Conservation (phyloP, 2,329 filamentous ascomycete genomes). For the Amauroascus niger region DNA sequence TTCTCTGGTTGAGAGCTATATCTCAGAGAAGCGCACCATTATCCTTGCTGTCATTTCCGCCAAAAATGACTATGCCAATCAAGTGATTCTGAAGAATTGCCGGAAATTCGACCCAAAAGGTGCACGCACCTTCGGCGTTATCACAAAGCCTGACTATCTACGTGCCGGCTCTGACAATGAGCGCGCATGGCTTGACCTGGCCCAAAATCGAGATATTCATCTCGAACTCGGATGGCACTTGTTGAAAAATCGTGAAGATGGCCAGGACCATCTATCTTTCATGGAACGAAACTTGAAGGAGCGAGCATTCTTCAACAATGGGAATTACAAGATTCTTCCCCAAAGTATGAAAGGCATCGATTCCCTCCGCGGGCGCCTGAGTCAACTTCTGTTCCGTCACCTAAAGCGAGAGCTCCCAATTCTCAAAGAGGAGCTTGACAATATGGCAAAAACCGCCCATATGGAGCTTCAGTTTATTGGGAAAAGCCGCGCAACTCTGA, state of each 20-base stretch:
- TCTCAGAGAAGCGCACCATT: slow-evolving; percentile 47
- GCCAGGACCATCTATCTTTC: slow-evolving; percentile 1
- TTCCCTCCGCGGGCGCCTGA: slow-evolving; percentile 1
- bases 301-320: slow-evolving; percentile 2
- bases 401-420: slow-evolving; percentile 21
- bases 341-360: slow-evolving; percentile 3
- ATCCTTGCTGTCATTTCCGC: slow-evolving; percentile 48
- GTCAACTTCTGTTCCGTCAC: slow-evolving; percentile 20
- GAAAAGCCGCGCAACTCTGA: slow-evolving; percentile 13
- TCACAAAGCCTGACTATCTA: slow-evolving; percentile 28
- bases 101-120: slow-evolving; percentile 21
- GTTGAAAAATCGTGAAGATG: slow-evolving; percentile 17
- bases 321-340: slow-evolving; percentile 3
- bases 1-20: slow-evolving; percentile 36
- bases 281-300: slow-evolving; percentile 7
- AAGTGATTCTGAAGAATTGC: slow-evolving; percentile 43
- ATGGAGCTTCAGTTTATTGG: slow-evolving; percentile 35
- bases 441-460: not conserved
- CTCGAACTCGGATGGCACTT: slow-evolving; percentile 26
- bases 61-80: slow-evolving; percentile 46
- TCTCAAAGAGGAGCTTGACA: slow-evolving; percentile 9
- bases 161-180: slow-evolving; percentile 22
- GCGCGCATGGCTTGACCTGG: slow-evolving; percentile 18
- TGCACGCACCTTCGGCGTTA: slow-evolving; percentile 25
- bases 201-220: slow-evolving; percentile 20